These are phyloP conservation scores for Colletotrichum limetticola DNA, from an alignment of 2,329 filamentous ascomycete species.

Conservation along the genomic window DNA sequence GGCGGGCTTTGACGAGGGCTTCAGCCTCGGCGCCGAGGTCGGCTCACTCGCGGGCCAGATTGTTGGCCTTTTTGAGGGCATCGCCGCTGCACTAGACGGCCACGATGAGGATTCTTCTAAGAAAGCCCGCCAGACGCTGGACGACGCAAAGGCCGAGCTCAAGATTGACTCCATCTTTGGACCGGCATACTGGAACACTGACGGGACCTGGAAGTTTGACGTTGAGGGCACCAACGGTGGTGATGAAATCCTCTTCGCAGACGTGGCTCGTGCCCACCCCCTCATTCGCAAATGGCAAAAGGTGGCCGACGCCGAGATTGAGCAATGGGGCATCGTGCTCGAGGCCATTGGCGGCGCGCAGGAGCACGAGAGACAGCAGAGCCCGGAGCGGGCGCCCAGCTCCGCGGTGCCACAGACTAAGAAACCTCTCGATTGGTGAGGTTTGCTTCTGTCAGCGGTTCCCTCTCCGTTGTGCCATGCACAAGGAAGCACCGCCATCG, in stretches of 20 bases:
- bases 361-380: constrained; percentile 42
- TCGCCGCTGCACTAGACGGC: constrained; percentile 61
- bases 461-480: not conserved
- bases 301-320: constrained; percentile 44
- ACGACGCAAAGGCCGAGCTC: constrained; percentile 68
- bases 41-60: constrained; percentile 80
- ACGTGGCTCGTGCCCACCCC: constrained; percentile 76
- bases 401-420: constrained; percentile 40
- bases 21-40: constrained; percentile 82
- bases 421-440: constrained; percentile 52
- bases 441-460: not conserved
- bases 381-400: constrained; percentile 40
- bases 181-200: constrained; percentile 72
- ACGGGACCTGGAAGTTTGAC: constrained; percentile 77
- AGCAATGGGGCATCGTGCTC: constrained; percentile 47
- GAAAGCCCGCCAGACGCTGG: constrained; percentile 46
- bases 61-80: constrained; percentile 80
- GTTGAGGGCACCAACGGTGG: constrained; percentile 48
- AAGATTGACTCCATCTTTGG: constrained; percentile 72
- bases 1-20: constrained; percentile 91
- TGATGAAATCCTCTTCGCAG: constrained; percentile 63
- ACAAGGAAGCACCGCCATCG: not conserved
- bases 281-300: constrained; percentile 70
- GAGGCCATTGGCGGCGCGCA: constrained; percentile 43
- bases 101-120: constrained; percentile 37